These are phyloP conservation scores for Tetrastigma voinierianum DNA, from an alignment of 164 flowering plant species.

Conservation along the genomic window DNA sequence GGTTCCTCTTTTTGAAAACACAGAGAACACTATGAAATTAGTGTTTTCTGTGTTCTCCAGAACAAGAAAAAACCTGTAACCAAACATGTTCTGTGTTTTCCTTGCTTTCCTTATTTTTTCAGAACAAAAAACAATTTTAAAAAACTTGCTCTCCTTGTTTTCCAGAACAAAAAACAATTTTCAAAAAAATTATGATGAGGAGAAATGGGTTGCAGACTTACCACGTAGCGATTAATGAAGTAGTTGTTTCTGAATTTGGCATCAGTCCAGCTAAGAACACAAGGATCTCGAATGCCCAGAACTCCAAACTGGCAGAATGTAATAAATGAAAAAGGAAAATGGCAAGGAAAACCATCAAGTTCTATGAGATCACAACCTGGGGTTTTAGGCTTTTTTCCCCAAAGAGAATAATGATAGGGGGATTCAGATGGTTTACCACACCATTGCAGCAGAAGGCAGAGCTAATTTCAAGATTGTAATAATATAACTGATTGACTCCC, in stretches of 20 bases:
- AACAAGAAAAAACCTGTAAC: too few relatives aligned
- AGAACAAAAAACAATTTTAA: too few relatives aligned
- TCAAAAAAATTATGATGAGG: neutral
- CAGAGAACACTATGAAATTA: too few relatives aligned
- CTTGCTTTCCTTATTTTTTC: too few relatives aligned
- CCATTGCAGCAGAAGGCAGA: slow-evolving; percentile 91
- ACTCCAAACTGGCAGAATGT: slow-evolving; percentile 59
- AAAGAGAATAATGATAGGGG: too few relatives aligned
- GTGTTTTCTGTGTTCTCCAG: too few relatives aligned
- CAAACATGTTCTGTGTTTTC: too few relatives aligned
- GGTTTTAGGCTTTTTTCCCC: too few relatives aligned
- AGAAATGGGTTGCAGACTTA: too few relatives aligned
- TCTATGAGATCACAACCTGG: too few relatives aligned
- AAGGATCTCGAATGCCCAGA: slow-evolving; percentile 90
- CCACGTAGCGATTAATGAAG: slow-evolving; percentile 92
- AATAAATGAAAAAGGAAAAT: neutral
- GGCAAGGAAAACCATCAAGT: slow-evolving; percentile 11
- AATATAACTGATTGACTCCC: slow-evolving; percentile 47
- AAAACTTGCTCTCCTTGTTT: too few relatives aligned
- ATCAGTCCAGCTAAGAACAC: slow-evolving; percentile 86
- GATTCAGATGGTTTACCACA: slow-evolving; percentile 76
- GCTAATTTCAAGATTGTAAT: slow-evolving; percentile 59
- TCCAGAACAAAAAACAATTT: neutral
- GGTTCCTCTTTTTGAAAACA: too few relatives aligned
- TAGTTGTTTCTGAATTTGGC: slow-evolving; percentile 63